These are phyloP conservation scores for Pythium dissimile DNA, from an alignment of 352 stramenopile genomes.

Conservation along the genomic window DNA sequence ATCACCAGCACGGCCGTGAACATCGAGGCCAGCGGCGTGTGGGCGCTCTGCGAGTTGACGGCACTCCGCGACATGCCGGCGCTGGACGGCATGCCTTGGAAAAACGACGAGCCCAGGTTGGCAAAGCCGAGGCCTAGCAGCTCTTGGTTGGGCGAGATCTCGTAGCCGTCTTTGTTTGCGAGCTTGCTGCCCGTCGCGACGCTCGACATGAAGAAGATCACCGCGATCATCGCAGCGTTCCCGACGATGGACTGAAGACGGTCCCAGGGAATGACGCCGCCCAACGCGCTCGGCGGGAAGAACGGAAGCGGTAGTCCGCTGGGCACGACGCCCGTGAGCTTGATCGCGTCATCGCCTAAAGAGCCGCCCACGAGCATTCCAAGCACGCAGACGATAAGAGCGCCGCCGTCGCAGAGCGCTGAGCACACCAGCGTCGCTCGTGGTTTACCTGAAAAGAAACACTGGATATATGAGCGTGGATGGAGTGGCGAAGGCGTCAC, in stretches of 20 bases:
- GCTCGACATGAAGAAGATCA: slow-evolving; percentile 93
- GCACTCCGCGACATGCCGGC: slow-evolving; percentile 88
- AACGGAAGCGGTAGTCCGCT: slow-evolving; percentile 52
- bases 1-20: slow-evolving; percentile 86
- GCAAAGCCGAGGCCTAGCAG: slow-evolving; percentile 89
- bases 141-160: slow-evolving; percentile 86
- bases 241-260: slow-evolving; percentile 57
- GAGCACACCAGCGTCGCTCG: slow-evolving; percentile 36
- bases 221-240: slow-evolving; percentile 72
- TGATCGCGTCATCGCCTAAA: slow-evolving; percentile 62
- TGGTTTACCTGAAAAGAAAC: slow-evolving; percentile 14
- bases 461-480: not conserved
- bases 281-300: slow-evolving; percentile 43
- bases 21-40: slow-evolving; percentile 86
- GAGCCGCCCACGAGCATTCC: slow-evolving; percentile 59
- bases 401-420: slow-evolving; percentile 51
- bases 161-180: slow-evolving; percentile 74
- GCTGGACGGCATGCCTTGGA: slow-evolving; percentile 88
- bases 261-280: slow-evolving; percentile 45
- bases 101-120: slow-evolving; percentile 87
- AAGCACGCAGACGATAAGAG: slow-evolving; percentile 79
- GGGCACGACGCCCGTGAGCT: slow-evolving; percentile 77
- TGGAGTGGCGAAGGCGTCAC: not conserved
- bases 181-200: slow-evolving; percentile 88
- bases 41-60: slow-evolving; percentile 89